A percentile compares a stretch with the other conserved stretches of the same genome.
These are phyloP conservation scores for Priceomyces carsonii DNA, from an alignment of 805 yeast species.

Conservation along the genomic window DNA sequence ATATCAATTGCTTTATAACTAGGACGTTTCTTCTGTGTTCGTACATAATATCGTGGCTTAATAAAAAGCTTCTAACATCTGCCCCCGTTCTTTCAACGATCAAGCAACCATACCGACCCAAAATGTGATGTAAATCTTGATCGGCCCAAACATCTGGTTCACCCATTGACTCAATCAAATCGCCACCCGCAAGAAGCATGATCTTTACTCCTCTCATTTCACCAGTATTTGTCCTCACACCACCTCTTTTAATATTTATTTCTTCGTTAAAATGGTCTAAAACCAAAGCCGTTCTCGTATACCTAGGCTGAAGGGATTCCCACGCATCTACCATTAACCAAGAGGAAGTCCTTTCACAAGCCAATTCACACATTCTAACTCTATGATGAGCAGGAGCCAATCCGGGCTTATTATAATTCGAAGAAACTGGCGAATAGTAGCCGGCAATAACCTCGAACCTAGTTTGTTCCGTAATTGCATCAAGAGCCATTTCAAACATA, in stretches of 20 bases:
- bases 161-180: slow-evolving; percentile 97
- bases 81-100: slow-evolving; percentile 96
- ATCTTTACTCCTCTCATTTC: slow-evolving; percentile 81
- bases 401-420: slow-evolving; percentile 91
- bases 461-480: slow-evolving; percentile 87
- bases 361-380: slow-evolving; percentile 97
- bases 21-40: slow-evolving; percentile 92
- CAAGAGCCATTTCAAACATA: slow-evolving; percentile 99
- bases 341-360: slow-evolving; percentile 92
- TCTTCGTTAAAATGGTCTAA: slow-evolving; percentile 96
- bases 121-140: slow-evolving; percentile 87
- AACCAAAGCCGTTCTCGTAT: slow-evolving; percentile 93
- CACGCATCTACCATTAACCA: slow-evolving; percentile 99
- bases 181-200: slow-evolving; percentile 97
- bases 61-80: slow-evolving; percentile 88
- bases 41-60: slow-evolving; percentile 96
- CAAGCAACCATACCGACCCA: slow-evolving; percentile 94
- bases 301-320: slow-evolving; percentile 91
- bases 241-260: slow-evolving; percentile 86
- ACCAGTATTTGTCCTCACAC: slow-evolving; percentile 63
- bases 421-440: slow-evolving; percentile 91
- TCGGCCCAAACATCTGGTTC: slow-evolving; percentile 99
- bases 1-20: slow-evolving; percentile 93
- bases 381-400: slow-evolving; percentile 86
- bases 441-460: slow-evolving; percentile 96